Conservation (phyloP, 176 grass and related monocot species). For the Aechmea fasciata region DNA sequence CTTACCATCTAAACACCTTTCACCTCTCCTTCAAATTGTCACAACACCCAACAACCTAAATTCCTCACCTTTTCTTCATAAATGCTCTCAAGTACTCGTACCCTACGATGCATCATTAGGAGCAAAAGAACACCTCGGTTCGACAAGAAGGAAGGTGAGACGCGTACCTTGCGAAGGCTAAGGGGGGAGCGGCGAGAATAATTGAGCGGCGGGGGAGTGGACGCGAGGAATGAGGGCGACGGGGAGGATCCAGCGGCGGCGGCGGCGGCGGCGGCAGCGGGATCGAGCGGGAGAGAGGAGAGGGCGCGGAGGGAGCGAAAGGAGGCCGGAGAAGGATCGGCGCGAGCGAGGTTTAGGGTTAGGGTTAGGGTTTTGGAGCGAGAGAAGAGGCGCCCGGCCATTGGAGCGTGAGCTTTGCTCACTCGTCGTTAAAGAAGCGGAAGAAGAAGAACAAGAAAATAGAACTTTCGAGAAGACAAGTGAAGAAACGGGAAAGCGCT, state of each 20-base stretch:
- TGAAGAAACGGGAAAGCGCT: too few species aligned
- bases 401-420: not conserved
- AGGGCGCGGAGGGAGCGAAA: constrained; percentile 8
- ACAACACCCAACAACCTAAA: too few species aligned
- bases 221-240: constrained; percentile 8
- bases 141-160: not conserved
- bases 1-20: too few species aligned
- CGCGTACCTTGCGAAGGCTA: constrained; percentile 31
- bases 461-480: too few species aligned
- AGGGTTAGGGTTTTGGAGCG: constrained; percentile 40
- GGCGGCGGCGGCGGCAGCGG: not conserved
- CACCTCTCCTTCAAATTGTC: too few species aligned
- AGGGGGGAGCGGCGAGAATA: constrained; percentile 9
- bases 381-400: constrained; percentile 35
- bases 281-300: constrained; percentile 22
- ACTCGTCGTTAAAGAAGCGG: too few species aligned
- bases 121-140: too few species aligned
- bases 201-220: not conserved
- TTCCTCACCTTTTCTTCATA: too few species aligned
- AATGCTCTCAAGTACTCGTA: too few species aligned
- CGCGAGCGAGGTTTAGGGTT: constrained; percentile 20
- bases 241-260: not conserved
- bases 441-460: too few species aligned
- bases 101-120: too few species aligned
- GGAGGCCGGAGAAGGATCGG: constrained; percentile 1